Conservation (phyloP, 2,329 filamentous ascomycete species). For the Myriosclerotinia curreyana region DNA sequence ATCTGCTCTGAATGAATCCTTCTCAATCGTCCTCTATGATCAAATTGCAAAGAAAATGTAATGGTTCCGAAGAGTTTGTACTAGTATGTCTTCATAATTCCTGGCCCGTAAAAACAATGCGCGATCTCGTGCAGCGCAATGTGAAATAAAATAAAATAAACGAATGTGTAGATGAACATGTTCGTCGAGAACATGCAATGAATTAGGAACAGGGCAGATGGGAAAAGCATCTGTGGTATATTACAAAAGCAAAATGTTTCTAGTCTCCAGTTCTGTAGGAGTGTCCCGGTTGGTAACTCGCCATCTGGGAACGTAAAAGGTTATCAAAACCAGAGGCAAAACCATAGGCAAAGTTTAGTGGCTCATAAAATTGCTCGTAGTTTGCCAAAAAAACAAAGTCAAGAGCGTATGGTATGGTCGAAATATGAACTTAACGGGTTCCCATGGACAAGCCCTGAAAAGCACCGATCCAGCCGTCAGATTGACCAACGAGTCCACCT, state of each 20-base stretch:
- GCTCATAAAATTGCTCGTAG: neutral
- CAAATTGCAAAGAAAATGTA: conserved; percentile 16
- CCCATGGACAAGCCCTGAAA: conserved; percentile 74
- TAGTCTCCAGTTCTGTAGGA: conserved; percentile 14
- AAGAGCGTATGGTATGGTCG: neutral
- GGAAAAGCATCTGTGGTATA: conserved; percentile 15
- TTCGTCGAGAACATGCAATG: conserved; percentile 11
- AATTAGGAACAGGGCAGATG: conserved; percentile 8
- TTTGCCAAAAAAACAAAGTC: neutral
- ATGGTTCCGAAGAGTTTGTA: neutral
- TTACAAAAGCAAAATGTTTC: conserved; percentile 20
- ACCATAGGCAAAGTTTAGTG: neutral
- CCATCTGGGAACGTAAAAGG: conserved; percentile 1
- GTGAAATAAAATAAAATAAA: conserved; percentile 4
- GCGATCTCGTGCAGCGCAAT: neutral
- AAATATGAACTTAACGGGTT: conserved; percentile 32
- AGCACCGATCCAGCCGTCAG: conserved; percentile 55
- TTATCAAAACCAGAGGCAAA: conserved; percentile 10
- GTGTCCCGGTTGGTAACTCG: neutral
- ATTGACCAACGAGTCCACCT: conserved; percentile 42
- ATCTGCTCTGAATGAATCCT: conserved; percentile 4
- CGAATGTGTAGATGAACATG: conserved; percentile 12
- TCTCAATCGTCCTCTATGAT: conserved; percentile 20
- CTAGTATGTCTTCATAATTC: conserved; percentile 14
- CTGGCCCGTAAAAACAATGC: neutral